Conservation (phyloP, 2,329 filamentous ascomycete species). For the Verticillium zaregamsianum region DNA sequence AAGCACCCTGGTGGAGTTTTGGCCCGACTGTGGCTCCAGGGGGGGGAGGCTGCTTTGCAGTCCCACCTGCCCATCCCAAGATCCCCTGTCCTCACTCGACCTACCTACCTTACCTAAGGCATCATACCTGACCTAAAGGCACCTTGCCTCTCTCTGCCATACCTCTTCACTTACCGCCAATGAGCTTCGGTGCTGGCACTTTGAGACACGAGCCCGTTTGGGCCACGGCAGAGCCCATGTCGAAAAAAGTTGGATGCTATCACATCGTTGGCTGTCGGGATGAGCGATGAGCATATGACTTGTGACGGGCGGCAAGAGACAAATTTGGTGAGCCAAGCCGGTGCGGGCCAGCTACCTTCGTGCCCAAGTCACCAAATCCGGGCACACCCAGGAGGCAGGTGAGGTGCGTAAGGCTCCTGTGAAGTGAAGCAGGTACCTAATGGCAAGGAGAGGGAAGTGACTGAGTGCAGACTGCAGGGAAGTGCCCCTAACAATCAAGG, state of each 20-base stretch:
- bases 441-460: no score
- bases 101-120: neutral
- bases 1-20: neutral
- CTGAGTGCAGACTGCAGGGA: neutral
- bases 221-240: slow-evolving; percentile 1
- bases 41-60: no score
- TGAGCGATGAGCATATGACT: neutral
- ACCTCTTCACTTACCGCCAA: neutral
- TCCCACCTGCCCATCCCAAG: no score
- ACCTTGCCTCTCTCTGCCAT: neutral
- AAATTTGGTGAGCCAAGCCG: neutral
- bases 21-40: neutral
- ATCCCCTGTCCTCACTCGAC: neutral
- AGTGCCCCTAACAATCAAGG: neutral
- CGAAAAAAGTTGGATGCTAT: neutral
- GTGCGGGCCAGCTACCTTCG: neutral
- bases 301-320: neutral
- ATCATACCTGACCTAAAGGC: neutral
- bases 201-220: slow-evolving; percentile 14
- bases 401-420: neutral
- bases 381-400: neutral
- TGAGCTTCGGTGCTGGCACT: neutral
- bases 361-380: neutral
- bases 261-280: neutral
- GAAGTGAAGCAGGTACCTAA: neutral